Evolutionary conservation across 495 filamentous ascomycete species (phyloP).

Genomic region (Penicillium salamii): DNA sequence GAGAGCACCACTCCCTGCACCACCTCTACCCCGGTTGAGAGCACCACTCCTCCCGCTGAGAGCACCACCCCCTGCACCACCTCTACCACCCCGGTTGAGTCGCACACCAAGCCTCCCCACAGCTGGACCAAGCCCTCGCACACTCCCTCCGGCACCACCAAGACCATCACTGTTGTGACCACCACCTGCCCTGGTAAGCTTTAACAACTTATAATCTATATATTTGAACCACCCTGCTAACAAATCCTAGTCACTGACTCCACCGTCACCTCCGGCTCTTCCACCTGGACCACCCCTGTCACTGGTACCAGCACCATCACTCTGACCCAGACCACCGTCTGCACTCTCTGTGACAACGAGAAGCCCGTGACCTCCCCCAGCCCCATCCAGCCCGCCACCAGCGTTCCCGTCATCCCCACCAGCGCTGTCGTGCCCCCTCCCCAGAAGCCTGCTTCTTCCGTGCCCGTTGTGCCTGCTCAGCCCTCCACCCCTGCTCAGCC

Average conservation of each 20-base stretch:
- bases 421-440: constrained; percentile 1
- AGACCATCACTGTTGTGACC: constrained; percentile 35
- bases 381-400: constrained; percentile 17
- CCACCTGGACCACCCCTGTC: constrained; percentile 31
- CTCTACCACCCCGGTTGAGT: constrained; percentile 2
- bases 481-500: constrained; percentile 4
- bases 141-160: constrained; percentile 24
- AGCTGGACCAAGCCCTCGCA: constrained; percentile 3
- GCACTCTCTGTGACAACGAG: constrained; percentile 23
- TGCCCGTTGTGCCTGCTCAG: not conserved
- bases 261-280: constrained; percentile 30
- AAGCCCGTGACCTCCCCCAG: constrained; percentile 28
- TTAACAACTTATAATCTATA: not conserved
- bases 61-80: constrained; percentile 10
- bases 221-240: constrained; percentile 11
- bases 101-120: constrained; percentile 2
- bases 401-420: not conserved
- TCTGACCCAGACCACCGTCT: constrained; percentile 29
- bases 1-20: constrained; percentile 6
- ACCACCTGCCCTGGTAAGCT: constrained; percentile 38
- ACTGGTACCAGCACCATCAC: constrained; percentile 39
- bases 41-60: constrained; percentile 4
- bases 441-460: not conserved
- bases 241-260: constrained; percentile 27
- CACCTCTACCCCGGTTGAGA: not conserved